phyloP scores from a whole-genome alignment of 1,139 yeast genomes.

The Saccharomyces pastorianus region DNA sequence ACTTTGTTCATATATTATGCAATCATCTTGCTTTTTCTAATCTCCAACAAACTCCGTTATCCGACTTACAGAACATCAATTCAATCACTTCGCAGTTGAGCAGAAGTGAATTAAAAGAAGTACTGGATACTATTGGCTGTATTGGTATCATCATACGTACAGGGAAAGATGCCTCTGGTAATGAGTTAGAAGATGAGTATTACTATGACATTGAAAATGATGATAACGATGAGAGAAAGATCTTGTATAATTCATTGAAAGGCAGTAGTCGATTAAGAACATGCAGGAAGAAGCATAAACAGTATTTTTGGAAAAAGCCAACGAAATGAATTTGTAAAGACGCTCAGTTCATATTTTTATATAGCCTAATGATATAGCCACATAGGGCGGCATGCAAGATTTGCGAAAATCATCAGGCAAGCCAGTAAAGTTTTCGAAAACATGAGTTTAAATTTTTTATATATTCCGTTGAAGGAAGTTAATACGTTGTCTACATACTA shows the following conservation, averaged over 20 bases:
- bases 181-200: constrained; percentile 80
- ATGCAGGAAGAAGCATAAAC: constrained; percentile 86
- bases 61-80: constrained; percentile 52
- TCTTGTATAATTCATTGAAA: constrained; percentile 60
- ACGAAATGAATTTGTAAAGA: constrained; percentile 7
- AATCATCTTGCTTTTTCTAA: constrained; percentile 85
- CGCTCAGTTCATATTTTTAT: not conserved
- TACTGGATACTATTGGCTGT: constrained; percentile 34
- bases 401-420: no score
- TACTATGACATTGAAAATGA: constrained; percentile 79
- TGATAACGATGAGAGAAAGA: constrained; percentile 53
- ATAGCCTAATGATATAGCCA: not conserved
- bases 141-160: constrained; percentile 73
- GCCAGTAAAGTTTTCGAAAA: no score
- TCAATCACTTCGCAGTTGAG: constrained; percentile 38
- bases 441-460: not conserved
- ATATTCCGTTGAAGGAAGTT: constrained; percentile 13
- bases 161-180: constrained; percentile 92
- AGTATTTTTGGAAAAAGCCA: constrained; percentile 73
- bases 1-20: constrained; percentile 52
- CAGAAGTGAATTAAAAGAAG: constrained; percentile 39
- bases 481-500: constrained; percentile 5
- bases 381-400: not conserved
- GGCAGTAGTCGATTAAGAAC: constrained; percentile 70
- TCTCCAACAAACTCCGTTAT: constrained; percentile 70